Evolutionary conservation across 2,329 filamentous ascomycete genomes (phyloP).

Genomic region (Hypocreales sp.): DNA sequence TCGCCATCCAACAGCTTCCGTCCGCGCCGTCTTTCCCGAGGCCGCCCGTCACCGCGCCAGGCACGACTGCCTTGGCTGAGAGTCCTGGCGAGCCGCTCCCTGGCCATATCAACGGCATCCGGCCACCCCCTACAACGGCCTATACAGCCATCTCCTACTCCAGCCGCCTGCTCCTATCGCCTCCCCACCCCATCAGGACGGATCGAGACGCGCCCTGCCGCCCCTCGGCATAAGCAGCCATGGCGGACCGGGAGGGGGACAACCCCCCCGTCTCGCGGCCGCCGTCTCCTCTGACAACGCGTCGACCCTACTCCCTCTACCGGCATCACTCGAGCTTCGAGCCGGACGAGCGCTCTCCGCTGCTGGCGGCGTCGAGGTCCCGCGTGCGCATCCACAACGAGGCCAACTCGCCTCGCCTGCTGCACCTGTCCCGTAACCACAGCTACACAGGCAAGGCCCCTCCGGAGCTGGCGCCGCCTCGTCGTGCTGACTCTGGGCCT

Average conservation of each 20-base stretch:
- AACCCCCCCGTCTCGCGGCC: constrained; percentile 14
- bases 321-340: constrained; percentile 14
- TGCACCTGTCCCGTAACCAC: constrained; percentile 21
- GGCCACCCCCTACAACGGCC: too few relatives aligned
- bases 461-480: not conserved
- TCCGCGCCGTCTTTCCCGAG: too few relatives aligned
- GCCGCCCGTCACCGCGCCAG: too few relatives aligned
- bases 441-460: constrained; percentile 24
- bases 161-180: too few relatives aligned
- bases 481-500: not conserved
- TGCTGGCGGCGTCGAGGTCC: constrained; percentile 24
- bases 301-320: constrained; percentile 11
- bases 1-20: too few relatives aligned
- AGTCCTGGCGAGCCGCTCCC: too few relatives aligned
- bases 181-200: too few relatives aligned
- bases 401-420: constrained; percentile 11
- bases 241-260: constrained; percentile 15
- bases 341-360: constrained; percentile 27
- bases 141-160: too few relatives aligned
- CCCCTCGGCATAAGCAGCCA: too few relatives aligned
- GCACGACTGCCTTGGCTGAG: too few relatives aligned
- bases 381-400: constrained; percentile 24
- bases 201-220: too few relatives aligned
- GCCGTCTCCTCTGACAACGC: constrained; percentile 15
- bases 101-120: too few relatives aligned